phyloP scores from a whole-genome alignment of 345 rosid genomes.

The Dimocarpus longan region DNA sequence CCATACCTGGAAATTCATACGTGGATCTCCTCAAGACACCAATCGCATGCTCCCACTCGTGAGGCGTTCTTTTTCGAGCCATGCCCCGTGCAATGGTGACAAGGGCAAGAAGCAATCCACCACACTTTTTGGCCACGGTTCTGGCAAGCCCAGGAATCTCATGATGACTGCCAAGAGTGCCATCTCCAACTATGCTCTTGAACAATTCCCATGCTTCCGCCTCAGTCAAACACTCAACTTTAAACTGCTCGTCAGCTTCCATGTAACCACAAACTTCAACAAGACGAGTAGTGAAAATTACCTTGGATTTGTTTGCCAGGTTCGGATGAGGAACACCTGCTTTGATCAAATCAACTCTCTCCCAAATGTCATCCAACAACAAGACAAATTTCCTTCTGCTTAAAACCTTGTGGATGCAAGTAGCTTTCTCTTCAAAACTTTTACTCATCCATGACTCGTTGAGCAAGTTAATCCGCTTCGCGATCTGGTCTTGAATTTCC shows the following conservation, averaged over 20 bases:
- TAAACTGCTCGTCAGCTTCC: background rate
- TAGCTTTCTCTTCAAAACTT: no score
- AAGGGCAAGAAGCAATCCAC: no score
- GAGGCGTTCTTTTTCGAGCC: no score
- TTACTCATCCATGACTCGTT: no score
- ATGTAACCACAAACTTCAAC: constrained; percentile 11
- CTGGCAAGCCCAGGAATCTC: no score
- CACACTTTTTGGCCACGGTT: no score
- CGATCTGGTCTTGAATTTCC: no score
- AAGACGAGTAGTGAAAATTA: constrained; percentile 15
- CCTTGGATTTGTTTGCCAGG: constrained; percentile 4
- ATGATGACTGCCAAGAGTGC: background rate
- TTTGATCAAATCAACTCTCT: background rate
- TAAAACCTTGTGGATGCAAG: background rate
- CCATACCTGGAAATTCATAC: constrained; percentile 13
- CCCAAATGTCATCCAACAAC: constrained; percentile 19
- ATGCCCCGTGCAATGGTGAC: no score
- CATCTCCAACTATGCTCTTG: background rate
- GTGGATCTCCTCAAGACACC: no score
- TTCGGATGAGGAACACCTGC: constrained; percentile 9
- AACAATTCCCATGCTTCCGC: constrained; percentile 9
- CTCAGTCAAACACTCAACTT: background rate
- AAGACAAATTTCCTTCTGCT: background rate
- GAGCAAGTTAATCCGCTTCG: no score
- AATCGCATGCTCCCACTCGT: no score